phyloP scores from a whole-genome alignment of 164 flowering plant species.

The Stephania yunnanensis region DNA sequence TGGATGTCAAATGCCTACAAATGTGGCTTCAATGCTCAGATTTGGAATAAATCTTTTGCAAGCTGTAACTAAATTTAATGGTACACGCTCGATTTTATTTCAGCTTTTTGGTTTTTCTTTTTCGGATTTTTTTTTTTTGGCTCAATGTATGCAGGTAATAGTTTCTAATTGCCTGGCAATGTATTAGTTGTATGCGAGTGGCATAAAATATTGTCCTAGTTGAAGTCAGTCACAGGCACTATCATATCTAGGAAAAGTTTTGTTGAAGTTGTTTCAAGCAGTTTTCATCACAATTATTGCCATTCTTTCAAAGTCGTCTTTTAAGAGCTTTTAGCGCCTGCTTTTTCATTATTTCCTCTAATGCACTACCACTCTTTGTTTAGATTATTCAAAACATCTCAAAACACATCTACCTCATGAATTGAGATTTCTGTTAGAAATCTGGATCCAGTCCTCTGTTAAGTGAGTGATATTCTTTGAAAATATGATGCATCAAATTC shows the following conservation, averaged over 20 bases:
- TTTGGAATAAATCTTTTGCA: conserved; percentile 87
- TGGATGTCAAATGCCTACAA: conserved; percentile 80
- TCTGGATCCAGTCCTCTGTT: too few relatives aligned
- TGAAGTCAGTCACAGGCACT: not conserved
- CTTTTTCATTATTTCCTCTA: not conserved
- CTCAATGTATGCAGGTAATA: too few relatives aligned
- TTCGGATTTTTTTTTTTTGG: too few relatives aligned
- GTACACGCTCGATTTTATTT: conserved; percentile 28
- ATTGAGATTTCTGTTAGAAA: too few relatives aligned
- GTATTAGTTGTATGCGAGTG: not conserved
- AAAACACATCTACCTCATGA: not conserved
- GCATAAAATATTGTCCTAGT: not conserved
- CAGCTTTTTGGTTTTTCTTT: not conserved
- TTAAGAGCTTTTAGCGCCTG: not conserved
- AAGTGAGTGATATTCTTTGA: too few relatives aligned
- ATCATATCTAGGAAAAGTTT: not conserved
- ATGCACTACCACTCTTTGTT: not conserved
- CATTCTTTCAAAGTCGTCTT: too few relatives aligned
- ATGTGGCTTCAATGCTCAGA: conserved; percentile 52
- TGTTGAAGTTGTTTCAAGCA: not conserved
- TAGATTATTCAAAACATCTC: not conserved
- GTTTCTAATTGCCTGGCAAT: too few relatives aligned
- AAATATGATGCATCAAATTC: too few relatives aligned
- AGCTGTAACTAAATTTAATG: conserved; percentile 70
- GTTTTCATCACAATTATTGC: too few relatives aligned